Base-by-base conservation (phyloP, 2,329 filamentous ascomycete species). In the Diaporthe eres region DNA sequence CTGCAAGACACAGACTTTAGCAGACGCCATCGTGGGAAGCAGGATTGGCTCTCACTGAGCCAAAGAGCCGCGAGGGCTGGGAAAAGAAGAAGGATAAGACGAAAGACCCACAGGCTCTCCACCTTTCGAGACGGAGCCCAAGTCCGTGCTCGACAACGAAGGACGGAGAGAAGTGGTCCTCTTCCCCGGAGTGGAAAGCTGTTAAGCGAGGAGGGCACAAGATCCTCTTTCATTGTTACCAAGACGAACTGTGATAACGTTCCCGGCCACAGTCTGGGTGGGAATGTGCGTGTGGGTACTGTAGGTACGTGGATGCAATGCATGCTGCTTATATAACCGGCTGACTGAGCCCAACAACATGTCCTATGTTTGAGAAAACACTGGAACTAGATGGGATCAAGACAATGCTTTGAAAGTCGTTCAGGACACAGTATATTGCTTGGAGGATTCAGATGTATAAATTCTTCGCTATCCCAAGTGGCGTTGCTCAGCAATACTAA, bases 11-110 rank as follows among this genome's bases (percentile, higher is more conserved):
- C 39, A 28, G n/a, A 25, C 37, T 2, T 25, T 63, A 49, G 13
- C 60, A 75, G 39, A n/a, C 73, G 65, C 73, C 73, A 71, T 67
- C 17, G 55, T 47, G 73, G 65, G 47, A 71, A 55, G 22, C 25
- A 51, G 39, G 55, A 19, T 9, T 39, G 44, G 44, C 34, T 57
- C n/a, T 44, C 34, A 63, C 58, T 75, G 73, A 67, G 25, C 31
- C 60, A 63, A 44, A 25, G 49, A 71, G 65, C 70, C 65, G 73
- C 65, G 73, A 39, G 28, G 31, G 13, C 31, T 31, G 25, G n/a
- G 19, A 9, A 12, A 57, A 49, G 15, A n/a, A 39, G 22, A n/a
- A 57, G 10, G 19, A 17, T 4, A 61, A 39, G 19, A 60, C 12
- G 22, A 15, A 55, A 28, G 19, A 19, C n/a, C n/a, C 51, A 31